Evolutionary conservation across 129 eudicot genomes (phyloP).

Genomic region (Erigeron canadensis): DNA sequence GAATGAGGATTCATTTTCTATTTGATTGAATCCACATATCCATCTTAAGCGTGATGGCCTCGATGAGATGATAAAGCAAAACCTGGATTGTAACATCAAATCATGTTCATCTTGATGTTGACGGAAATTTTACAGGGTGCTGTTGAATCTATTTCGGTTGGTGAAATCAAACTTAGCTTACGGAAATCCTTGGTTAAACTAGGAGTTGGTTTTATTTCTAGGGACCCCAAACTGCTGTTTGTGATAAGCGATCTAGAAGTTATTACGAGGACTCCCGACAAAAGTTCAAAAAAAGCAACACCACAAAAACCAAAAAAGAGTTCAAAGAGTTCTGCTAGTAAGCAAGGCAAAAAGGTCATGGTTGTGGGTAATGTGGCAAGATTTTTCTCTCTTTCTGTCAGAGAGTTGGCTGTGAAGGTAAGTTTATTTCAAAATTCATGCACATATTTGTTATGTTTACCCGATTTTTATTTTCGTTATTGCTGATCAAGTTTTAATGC

Average conservation of each 20-base stretch:
- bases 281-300: constrained; percentile 40
- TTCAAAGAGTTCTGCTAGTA: constrained; percentile 30
- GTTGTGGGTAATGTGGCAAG: constrained; percentile 76
- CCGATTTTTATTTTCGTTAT: neutral
- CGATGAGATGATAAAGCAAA: constrained; percentile 10
- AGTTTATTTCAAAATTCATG: neutral
- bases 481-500: constrained; percentile 1
- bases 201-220: constrained; percentile 69
- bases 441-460: neutral
- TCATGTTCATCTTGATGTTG: constrained; percentile 31
- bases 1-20: neutral
- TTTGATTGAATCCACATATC: neutral
- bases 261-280: constrained; percentile 61
- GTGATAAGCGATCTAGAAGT: constrained; percentile 70
- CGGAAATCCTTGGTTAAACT: constrained; percentile 71
- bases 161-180: constrained; percentile 86
- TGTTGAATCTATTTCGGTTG: constrained; percentile 75
- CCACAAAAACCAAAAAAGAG: constrained; percentile 46
- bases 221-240: constrained; percentile 75
- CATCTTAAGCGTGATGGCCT: constrained; percentile 10
- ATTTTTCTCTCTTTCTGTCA: constrained; percentile 65
- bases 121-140: constrained; percentile 63
- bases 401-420: constrained; percentile 73
- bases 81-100: constrained; percentile 4
- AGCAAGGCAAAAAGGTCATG: constrained; percentile 77